Conservation (phyloP, 257 asterid species). For the Leptodermis oblonga region DNA sequence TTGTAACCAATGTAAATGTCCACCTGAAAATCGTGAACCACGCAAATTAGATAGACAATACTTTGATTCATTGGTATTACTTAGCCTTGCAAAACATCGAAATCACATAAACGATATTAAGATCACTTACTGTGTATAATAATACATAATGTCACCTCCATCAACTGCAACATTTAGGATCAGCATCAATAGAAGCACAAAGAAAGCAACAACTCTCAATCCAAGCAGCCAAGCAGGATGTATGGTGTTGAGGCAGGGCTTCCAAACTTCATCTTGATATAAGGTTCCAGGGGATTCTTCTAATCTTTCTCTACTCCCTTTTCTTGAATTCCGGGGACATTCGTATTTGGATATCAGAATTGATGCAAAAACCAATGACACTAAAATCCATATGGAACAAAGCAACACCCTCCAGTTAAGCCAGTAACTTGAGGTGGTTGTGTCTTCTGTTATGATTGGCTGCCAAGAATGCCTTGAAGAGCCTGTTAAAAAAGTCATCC, state of each 20-base stretch:
- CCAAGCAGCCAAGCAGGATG: slow-evolving; percentile 88
- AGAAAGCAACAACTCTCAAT: slow-evolving; percentile 60
- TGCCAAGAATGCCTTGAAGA: slow-evolving; percentile 70
- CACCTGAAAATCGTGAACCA: slow-evolving; percentile 47
- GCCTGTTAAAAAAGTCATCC: slow-evolving; percentile 82
- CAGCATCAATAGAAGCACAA: slow-evolving; percentile 71
- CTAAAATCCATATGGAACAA: slow-evolving; percentile 61
- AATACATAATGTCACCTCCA: slow-evolving; percentile 68
- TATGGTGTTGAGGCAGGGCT: slow-evolving; percentile 63
- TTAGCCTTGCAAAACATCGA: not conserved
- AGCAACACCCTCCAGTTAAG: slow-evolving; percentile 82
- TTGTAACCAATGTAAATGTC: slow-evolving; percentile 73
- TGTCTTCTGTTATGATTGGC: slow-evolving; percentile 66
- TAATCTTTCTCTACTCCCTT: slow-evolving; percentile 21
- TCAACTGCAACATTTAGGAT: slow-evolving; percentile 62
- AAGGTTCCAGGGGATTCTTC: slow-evolving; percentile 40
- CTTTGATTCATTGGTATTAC: no score
- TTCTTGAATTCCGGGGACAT: slow-evolving; percentile 29
- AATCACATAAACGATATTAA: not conserved
- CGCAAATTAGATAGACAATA: not conserved
- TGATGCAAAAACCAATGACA: slow-evolving; percentile 63
- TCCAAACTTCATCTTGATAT: slow-evolving; percentile 88
- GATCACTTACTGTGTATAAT: slow-evolving; percentile 79
- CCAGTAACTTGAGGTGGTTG: slow-evolving; percentile 81
- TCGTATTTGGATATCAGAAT: slow-evolving; percentile 67